A percentile compares a stretch with the other conserved stretches of the same genome.
phyloP scores from a whole-genome alignment of 1,139 yeast genomes.

The Taphrina deformans region DNA sequence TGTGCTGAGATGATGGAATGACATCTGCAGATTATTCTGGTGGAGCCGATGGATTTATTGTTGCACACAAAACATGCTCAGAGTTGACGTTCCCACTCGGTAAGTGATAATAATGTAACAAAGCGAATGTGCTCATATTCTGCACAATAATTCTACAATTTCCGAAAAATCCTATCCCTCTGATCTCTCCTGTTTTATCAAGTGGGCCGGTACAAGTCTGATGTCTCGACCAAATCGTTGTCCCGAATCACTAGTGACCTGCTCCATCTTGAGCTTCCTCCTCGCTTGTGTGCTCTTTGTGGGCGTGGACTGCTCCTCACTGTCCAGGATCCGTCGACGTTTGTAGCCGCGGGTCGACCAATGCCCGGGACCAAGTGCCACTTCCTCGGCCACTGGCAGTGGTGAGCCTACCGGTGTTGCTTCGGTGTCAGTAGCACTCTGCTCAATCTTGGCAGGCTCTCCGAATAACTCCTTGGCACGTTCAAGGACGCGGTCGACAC shows the following conservation, averaged over 20 bases:
- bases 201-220: constrained; percentile 9
- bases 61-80: too few species aligned
- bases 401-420: background rate
- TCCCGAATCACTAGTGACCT: constrained; percentile 3
- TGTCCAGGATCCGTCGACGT: background rate
- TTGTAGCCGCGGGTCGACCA: background rate
- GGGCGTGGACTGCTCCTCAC: background rate
- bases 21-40: background rate
- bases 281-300: background rate
- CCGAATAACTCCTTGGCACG: background rate
- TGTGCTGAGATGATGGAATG: background rate
- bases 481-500: background rate
- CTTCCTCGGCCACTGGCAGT: background rate
- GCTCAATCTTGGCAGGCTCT: background rate
- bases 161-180: too few species aligned
- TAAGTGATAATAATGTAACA: too few species aligned
- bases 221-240: background rate
- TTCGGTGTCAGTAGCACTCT: background rate
- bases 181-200: background rate
- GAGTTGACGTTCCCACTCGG: too few species aligned
- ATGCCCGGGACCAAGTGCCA: background rate
- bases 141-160: too few species aligned
- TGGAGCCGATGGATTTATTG: too few species aligned
- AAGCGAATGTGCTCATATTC: too few species aligned
- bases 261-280: background rate